Conservation (phyloP, 208 protist genomes). For the Wallacemonas sp. region DNA sequence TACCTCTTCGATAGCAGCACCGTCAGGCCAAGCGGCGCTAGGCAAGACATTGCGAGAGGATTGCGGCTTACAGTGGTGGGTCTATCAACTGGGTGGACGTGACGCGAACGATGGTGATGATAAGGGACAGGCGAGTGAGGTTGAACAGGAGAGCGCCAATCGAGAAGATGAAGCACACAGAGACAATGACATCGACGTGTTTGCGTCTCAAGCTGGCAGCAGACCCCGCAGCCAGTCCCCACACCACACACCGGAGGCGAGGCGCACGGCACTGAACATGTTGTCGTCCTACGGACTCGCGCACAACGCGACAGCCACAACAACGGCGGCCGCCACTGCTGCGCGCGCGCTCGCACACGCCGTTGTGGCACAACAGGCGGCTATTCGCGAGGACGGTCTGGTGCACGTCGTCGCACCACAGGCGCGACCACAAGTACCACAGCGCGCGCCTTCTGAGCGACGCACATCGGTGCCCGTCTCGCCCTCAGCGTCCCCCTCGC, state of each 20-base stretch:
- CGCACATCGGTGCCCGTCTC: background rate
- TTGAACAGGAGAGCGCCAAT: background rate
- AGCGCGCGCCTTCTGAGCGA: no score
- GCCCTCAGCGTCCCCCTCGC: constrained; percentile 2
- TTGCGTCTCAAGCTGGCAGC: background rate
- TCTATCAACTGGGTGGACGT: constrained; percentile 4
- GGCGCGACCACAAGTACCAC: no score
- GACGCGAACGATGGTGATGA: background rate
- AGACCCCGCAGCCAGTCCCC: no score
- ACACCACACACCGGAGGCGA: no score
- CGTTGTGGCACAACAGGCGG: constrained; percentile 7
- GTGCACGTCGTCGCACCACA: background rate
- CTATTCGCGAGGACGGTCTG: constrained; percentile 5
- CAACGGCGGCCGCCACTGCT: no score
- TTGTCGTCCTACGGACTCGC: no score
- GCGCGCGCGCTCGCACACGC: background rate
- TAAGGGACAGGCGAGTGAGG: background rate
- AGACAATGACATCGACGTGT: no score
- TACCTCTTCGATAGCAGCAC: no score
- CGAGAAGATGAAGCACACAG: background rate
- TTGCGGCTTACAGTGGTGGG: constrained; percentile 6
- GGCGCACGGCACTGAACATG: no score
- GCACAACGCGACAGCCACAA: no score
- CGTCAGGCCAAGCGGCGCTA: no score
- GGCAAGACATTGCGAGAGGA: no score